Evolutionary conservation across 192 early-diverging fungal genomes (phyloP).

Genomic region (Entomortierella chlamydospora): DNA sequence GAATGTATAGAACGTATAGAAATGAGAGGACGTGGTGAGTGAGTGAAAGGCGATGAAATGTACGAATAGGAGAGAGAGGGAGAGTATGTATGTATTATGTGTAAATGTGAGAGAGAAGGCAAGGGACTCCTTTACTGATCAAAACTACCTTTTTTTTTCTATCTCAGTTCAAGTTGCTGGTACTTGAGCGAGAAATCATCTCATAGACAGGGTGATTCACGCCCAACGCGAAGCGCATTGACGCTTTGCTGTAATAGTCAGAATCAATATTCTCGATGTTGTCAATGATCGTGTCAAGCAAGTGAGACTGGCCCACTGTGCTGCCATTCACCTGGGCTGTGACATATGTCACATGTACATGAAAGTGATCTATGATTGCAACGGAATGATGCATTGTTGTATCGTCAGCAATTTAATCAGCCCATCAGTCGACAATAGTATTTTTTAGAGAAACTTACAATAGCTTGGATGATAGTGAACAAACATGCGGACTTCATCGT

Average conservation of each 20-base stretch:
- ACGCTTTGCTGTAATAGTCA: conserved; percentile 74
- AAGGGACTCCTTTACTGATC: too few species aligned
- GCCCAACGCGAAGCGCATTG: conserved; percentile 71
- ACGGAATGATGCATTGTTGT: too few species aligned
- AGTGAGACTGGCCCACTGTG: conserved; percentile 74
- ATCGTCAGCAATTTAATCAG: not conserved
- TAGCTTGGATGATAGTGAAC: conserved; percentile 87
- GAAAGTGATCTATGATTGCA: conserved; percentile 71
- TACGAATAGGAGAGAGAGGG: too few species aligned
- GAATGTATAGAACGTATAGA: too few species aligned
- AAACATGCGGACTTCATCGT: conserved; percentile 74
- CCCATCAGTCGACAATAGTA: too few species aligned
- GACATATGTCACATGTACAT: conserved; percentile 81
- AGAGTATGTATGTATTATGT: too few species aligned
- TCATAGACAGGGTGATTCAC: conserved; percentile 56
- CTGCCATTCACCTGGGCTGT: conserved; percentile 64
- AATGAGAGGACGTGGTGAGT: too few species aligned
- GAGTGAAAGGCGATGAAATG: too few species aligned
- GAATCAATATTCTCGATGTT: conserved; percentile 72
- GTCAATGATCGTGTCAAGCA: conserved; percentile 76
- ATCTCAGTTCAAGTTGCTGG: not conserved
- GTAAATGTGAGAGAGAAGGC: too few species aligned
- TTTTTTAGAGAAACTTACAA: conserved; percentile 55
- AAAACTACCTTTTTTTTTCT: too few species aligned
- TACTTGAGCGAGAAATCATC: conserved; percentile 4